A percentile compares a stretch with the other conserved stretches of the same genome.
These are phyloP conservation scores for Colletotrichum tropicale DNA, from an alignment of 2,329 filamentous ascomycete genomes.

Conservation along the genomic window DNA sequence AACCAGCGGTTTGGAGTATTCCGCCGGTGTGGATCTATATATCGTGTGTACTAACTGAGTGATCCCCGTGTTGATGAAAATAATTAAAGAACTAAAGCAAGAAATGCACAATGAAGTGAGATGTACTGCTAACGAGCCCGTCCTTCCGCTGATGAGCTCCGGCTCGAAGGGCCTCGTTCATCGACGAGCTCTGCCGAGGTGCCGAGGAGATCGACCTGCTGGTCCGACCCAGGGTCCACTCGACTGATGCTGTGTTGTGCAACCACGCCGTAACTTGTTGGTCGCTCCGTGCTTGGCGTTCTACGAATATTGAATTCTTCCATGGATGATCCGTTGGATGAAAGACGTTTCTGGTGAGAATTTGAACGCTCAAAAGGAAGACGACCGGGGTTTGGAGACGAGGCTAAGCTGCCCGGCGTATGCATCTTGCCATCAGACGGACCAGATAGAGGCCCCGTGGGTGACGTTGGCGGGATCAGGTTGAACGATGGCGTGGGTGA, in stretches of 20 bases:
- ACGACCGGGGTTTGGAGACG: slow-evolving; percentile 5
- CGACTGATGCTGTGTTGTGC: slow-evolving; percentile 61
- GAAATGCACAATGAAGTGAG: background rate
- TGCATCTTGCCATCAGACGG: slow-evolving; percentile 2
- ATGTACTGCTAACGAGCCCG: background rate
- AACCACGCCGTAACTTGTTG: slow-evolving; percentile 61
- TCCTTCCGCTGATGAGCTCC: slow-evolving; percentile 10
- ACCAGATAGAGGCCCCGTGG: background rate
- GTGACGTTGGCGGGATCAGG: slow-evolving; percentile 23
- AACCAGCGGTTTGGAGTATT: background rate
- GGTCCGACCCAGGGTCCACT: slow-evolving; percentile 52
- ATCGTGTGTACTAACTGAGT: background rate
- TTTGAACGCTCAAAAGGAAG: slow-evolving; percentile 63
- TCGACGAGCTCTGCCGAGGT: slow-evolving; percentile 63
- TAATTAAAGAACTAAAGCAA: background rate
- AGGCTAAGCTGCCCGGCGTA: background rate
- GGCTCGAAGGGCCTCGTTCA: slow-evolving; percentile 25
- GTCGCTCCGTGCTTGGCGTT: slow-evolving; percentile 46
- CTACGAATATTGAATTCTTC: slow-evolving; percentile 48
- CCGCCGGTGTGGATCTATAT: background rate
- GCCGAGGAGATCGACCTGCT: slow-evolving; percentile 51
- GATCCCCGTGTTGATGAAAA: background rate
- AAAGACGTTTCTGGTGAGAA: slow-evolving; percentile 54
- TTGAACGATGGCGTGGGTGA: slow-evolving; percentile 39
- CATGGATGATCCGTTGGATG: slow-evolving; percentile 52